Conservation (phyloP, 179 eudicot species). For the Pouteria campechiana region DNA sequence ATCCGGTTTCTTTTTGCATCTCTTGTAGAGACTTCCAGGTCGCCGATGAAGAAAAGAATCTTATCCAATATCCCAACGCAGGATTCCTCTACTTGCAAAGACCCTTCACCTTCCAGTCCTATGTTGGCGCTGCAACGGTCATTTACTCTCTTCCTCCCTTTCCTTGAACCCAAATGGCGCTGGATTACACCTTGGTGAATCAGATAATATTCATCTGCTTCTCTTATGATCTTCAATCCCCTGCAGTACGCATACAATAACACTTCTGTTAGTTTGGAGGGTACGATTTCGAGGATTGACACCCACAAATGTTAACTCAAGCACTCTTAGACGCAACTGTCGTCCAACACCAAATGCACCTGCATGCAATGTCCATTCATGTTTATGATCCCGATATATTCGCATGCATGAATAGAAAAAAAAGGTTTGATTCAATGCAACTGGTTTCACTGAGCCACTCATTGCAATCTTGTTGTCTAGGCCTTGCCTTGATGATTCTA, state of each 20-base stretch:
- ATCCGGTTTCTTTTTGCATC: constrained; percentile 49
- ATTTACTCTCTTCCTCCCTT: constrained; percentile 6
- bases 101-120: constrained; percentile 5
- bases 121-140: constrained; percentile 1
- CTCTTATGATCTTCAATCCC: constrained; percentile 70
- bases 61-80: constrained; percentile 43
- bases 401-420: no score
- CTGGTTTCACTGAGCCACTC: no score
- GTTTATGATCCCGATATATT: no score
- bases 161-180: constrained; percentile 57
- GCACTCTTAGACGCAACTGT: no score
- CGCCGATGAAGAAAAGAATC: constrained; percentile 80
- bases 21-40: constrained; percentile 57
- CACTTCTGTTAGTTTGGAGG: no score
- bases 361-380: no score
- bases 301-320: no score
- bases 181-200: constrained; percentile 61
- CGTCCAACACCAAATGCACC: no score
- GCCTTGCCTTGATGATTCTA: no score
- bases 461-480: no score
- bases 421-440: no score
- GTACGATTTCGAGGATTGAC: no score
- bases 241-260: constrained; percentile 20
- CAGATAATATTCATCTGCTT: constrained; percentile 60
- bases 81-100: constrained; percentile 15